phyloP scores from a whole-genome alignment of 2,329 filamentous ascomycete genomes.

The Ophiostoma perfectum region DNA sequence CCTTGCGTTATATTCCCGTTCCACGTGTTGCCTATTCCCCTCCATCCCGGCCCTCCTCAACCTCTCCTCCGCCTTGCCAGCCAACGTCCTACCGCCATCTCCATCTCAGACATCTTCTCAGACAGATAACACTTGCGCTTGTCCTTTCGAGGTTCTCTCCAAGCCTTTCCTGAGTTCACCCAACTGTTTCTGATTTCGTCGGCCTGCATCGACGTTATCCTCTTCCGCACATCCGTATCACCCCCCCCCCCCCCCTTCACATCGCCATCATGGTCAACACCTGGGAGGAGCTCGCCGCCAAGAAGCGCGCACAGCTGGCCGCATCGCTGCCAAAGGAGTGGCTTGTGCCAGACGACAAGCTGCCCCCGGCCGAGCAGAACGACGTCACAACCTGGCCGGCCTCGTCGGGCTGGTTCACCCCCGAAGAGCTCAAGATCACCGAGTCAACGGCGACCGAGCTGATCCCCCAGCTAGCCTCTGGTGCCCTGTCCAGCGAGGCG shows the following conservation, averaged over 20 bases:
- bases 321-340: slow-evolving; percentile 54
- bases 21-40: background rate
- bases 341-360: slow-evolving; percentile 47
- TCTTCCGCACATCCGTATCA: background rate
- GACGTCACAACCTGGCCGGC: slow-evolving; percentile 54
- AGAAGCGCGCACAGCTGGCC: slow-evolving; percentile 40
- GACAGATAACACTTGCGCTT: too few relatives aligned
- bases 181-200: background rate
- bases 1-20: background rate
- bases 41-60: too few relatives aligned
- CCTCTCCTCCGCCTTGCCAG: too few relatives aligned
- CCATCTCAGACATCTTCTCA: too few relatives aligned
- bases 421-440: slow-evolving; percentile 38
- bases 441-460: slow-evolving; percentile 33
- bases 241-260: background rate
- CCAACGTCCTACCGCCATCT: too few relatives aligned
- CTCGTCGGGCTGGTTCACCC: slow-evolving; percentile 54
- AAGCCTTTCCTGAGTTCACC: too few relatives aligned
- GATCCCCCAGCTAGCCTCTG: slow-evolving; percentile 35
- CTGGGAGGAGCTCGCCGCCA: slow-evolving; percentile 42
- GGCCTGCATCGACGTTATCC: background rate
- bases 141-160: too few relatives aligned
- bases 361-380: slow-evolving; percentile 49
- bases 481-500: slow-evolving; percentile 35
- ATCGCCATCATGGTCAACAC: background rate